Base-by-base conservation (phyloP, 2,329 filamentous ascomycete genomes). In the Fusarium nanum region DNA sequence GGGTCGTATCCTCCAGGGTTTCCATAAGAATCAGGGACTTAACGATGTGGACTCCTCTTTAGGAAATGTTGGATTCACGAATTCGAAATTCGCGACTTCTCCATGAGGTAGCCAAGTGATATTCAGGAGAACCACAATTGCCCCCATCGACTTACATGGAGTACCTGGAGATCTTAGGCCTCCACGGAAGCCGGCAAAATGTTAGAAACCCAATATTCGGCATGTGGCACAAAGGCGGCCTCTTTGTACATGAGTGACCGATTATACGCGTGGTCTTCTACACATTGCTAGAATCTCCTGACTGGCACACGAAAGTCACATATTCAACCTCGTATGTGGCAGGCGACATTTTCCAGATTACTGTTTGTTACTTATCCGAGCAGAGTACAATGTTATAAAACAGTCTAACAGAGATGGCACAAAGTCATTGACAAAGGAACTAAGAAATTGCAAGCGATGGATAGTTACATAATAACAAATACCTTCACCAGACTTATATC, bases 61-160 rank as follows among this genome's bases (percentile, higher is more conserved):
- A 42, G 48, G 48, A 37, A 34, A 58, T 42, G 44, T 42, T 48
- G 46, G 56, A 32, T 64, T 60, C 62, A 49, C 27, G 44, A 44
- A 53, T 49, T 27, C 44, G 44, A 67, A 57, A 52, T 50, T 58
- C n/a, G 23, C 23, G 13, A 52, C 32, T 49, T 44, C 11, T n/a
- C 37, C 25, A 55, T 69, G 68, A 72, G 68, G 68, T 55, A 71
- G 68, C 68, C 68, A 48, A 66, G 45, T 40, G 42, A 64, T 57
- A 56, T 56, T 56, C 40, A 61, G 50, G 49, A 53, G 58, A 53
- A 56, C 60, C 48, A 58, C 41, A 47, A 25, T 69, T 53, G 41
- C 28, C 50, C 34, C 58, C 23, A 45, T 70, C 40, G 28, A 34
- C 48, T 67, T 57, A 56, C 53, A 49, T 46, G 58, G 61, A n/a